Percentiles rank a stretch among this genome's conserved stretches.
Conservation (phyloP, 176 grass and related monocot genomes). For the Carex kokanica region DNA sequence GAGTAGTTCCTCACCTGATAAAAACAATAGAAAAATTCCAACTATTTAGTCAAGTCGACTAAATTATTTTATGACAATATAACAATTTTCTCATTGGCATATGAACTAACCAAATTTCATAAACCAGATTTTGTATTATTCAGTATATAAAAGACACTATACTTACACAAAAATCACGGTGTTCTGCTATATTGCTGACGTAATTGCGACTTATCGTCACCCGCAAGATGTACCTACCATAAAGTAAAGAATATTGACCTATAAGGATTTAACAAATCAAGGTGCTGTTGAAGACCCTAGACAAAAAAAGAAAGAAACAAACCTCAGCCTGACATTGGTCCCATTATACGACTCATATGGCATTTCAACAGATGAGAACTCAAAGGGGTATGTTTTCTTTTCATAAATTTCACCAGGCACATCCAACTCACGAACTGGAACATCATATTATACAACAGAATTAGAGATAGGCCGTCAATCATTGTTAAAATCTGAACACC, state of each 20-base stretch:
- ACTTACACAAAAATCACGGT: constrained; percentile 82
- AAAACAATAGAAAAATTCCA: constrained; percentile 19
- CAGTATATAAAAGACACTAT: constrained; percentile 4
- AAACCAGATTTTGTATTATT: neutral
- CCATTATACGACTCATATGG: constrained; percentile 91
- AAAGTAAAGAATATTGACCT: constrained; percentile 18
- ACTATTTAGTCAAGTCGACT: neutral
- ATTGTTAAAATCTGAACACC: neutral
- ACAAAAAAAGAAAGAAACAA: neutral
- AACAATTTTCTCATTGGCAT: neutral
- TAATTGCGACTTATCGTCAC: constrained; percentile 87
- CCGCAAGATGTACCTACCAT: constrained; percentile 75
- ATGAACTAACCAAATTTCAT: no score
- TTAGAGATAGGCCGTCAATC: neutral
- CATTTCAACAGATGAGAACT: constrained; percentile 95
- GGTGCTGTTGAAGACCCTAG: neutral
- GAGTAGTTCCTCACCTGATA: constrained; percentile 78
- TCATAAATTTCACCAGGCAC: constrained; percentile 92
- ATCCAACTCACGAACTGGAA: constrained; percentile 79
- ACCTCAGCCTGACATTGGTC: constrained; percentile 91
- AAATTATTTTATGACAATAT: neutral
- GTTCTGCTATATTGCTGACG: constrained; percentile 72
- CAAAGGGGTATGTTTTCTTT: constrained; percentile 83
- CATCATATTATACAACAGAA: neutral
- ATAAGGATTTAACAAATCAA: constrained; percentile 9